These are phyloP conservation scores for Tetradesmus lagerheimii DNA, from an alignment of 139 green algal species.

Conservation along the genomic window DNA sequence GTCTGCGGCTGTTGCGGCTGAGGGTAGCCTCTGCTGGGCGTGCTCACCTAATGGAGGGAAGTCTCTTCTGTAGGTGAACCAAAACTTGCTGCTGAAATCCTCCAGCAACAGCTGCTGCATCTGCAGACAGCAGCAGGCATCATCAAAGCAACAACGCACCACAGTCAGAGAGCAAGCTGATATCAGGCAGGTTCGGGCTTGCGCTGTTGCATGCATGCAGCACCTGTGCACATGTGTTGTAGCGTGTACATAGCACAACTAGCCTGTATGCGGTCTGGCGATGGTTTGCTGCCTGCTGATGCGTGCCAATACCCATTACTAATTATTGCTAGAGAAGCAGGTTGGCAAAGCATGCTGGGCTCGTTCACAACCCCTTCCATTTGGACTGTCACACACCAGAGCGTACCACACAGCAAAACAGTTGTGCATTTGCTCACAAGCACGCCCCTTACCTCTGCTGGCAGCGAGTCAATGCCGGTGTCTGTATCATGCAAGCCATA, in stretches of 20 bases:
- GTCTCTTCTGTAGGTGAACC: conserved; percentile 73
- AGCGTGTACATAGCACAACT: too few relatives aligned
- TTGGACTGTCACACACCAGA: background rate
- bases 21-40: background rate
- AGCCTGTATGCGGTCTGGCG: too few relatives aligned
- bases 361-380: background rate
- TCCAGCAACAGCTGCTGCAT: conserved; percentile 47
- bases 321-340: too few relatives aligned
- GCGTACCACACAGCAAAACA: too few relatives aligned
- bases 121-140: background rate
- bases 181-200: background rate
- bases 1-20: background rate
- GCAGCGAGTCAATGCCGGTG: background rate
- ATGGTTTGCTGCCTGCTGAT: too few relatives aligned
- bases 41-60: conserved; percentile 66
- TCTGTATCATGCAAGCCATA: conserved; percentile 50
- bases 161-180: too few relatives aligned
- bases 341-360: background rate
- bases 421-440: background rate
- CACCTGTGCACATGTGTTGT: too few relatives aligned
- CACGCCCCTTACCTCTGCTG: conserved; percentile 33
- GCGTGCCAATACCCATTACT: too few relatives aligned
- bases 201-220: background rate
- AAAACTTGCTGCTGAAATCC: conserved; percentile 73
- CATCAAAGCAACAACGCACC: too few relatives aligned